Evolutionary conservation across 345 rosid species (phyloP), one percentile per base, ranked within the genome.

Genomic region (Eucalyptus erythrocorys): DNA sequence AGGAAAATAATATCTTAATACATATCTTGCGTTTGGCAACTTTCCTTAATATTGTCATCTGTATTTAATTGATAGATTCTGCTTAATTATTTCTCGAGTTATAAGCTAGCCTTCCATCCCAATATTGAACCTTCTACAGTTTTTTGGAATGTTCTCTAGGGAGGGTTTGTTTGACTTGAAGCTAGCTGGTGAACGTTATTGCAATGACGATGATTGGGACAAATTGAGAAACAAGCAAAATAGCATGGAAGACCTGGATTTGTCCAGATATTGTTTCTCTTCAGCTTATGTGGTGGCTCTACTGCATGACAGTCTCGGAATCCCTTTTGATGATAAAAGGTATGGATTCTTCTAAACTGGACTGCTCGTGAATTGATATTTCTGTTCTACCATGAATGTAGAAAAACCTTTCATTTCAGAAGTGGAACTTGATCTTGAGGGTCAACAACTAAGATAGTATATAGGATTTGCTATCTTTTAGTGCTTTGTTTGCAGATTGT

Each of bases 261-360:
- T 93, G 89, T 37, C 88, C 87, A 92, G 92, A 92, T 92, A 92
- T 86, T 93, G 95, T 85, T 93, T 92, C 92, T 90, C 93, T 89
- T 92, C 95, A 43, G 93, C 93, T 85, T 92, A 92, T 66, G 87
- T 88, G 7, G 90, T 90, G 68, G 93, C 93, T 40, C 85, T 93
- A 88, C 82, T 92, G 93, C 94, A 92, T 81, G 93, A 93, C 66
- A 57, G 88, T 85, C 91, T 92, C 48, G 93, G 94, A 90, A 87
- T 93, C 86, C 87, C 93, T 26, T 48, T 89, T 90, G 87, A 91
- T 79, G 93, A 90, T 34, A 87, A 87, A 86, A 91, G 93, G 95
- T 93, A 89, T 76, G 82, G 84, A 11, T 76, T 40, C 16, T 6
- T 76, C 47, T 26, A 21, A 76, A 76, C 47, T 76, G 84, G 84